Evolutionary conservation across 75 land plant genomes (phyloP).

Genomic region (Selaginella moellendorffii): DNA sequence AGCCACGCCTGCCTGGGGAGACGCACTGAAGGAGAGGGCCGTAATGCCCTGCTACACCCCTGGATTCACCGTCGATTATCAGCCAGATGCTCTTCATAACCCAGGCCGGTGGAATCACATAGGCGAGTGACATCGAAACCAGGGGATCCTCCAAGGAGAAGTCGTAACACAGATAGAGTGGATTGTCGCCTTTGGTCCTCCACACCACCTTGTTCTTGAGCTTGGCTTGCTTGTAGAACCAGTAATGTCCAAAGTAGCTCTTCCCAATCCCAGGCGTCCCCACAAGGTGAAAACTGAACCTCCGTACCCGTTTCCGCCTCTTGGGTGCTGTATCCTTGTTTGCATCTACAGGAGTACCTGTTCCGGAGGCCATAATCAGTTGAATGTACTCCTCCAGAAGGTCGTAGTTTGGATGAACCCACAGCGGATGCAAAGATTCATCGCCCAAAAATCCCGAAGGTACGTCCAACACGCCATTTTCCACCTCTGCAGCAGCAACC

Average conservation of each 20-base stretch:
- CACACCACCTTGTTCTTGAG: background rate
- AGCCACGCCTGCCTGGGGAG: background rate
- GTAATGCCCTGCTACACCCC: conserved; percentile 1
- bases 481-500: background rate
- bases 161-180: background rate
- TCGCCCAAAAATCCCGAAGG: background rate
- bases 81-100: background rate
- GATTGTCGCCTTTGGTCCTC: conserved; percentile 1
- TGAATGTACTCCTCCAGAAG: background rate
- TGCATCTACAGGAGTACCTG: too few relatives aligned
- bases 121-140: background rate
- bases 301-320: background rate
- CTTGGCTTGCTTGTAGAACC: background rate
- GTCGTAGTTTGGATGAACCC: background rate
- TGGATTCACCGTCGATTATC: background rate
- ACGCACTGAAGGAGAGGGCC: background rate
- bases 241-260: background rate
- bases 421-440: background rate
- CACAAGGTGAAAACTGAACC: background rate
- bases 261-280: background rate
- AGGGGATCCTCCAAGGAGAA: conserved; percentile 1
- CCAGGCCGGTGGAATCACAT: background rate
- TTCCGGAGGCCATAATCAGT: background rate
- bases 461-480: background rate
- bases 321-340: too few relatives aligned